Conservation (phyloP, 805 yeast species). For the Saccharomycopsis fibuligera region DNA sequence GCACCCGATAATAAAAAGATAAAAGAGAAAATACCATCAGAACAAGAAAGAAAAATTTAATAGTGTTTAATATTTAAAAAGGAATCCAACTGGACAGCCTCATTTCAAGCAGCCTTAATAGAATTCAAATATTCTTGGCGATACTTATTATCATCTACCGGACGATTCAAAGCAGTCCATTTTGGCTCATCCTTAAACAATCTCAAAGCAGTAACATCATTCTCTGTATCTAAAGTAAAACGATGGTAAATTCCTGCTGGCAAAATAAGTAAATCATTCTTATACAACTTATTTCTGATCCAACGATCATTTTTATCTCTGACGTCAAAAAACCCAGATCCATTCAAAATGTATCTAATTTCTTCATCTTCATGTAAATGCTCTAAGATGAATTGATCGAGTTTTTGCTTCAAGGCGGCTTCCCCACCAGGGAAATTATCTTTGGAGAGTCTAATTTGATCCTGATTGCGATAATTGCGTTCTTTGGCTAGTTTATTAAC, state of each 20-base stretch:
- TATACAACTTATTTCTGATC: conserved; percentile 64
- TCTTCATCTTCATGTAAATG: conserved; percentile 97
- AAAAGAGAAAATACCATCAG: too few relatives aligned
- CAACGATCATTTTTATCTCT: conserved; percentile 58
- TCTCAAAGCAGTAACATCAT: conserved; percentile 70
- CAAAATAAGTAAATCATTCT: conserved; percentile 60
- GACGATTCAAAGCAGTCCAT: conserved; percentile 83
- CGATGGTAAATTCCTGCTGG: conserved; percentile 96
- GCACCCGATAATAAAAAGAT: too few relatives aligned
- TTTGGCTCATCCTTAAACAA: conserved; percentile 92
- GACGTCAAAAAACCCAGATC: conserved; percentile 89
- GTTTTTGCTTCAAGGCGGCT: conserved; percentile 51
- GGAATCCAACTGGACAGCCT: too few relatives aligned
- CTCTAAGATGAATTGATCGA: conserved; percentile 68
- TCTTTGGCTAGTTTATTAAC: conserved; percentile 64
- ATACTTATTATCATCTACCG: conserved; percentile 29
- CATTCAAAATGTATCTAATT: conserved; percentile 82
- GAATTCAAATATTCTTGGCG: conserved; percentile 6
- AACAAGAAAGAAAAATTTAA: too few relatives aligned
- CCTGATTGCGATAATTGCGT: conserved; percentile 76
- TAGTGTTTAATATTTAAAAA: too few relatives aligned
- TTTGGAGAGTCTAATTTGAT: conserved; percentile 55
- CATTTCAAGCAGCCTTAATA: background rate
- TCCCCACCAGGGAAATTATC: conserved; percentile 58
- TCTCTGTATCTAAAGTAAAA: conserved; percentile 63